These are phyloP conservation scores for Dendryphion nanum DNA, from an alignment of 2,329 filamentous ascomycete species.

Conservation along the genomic window DNA sequence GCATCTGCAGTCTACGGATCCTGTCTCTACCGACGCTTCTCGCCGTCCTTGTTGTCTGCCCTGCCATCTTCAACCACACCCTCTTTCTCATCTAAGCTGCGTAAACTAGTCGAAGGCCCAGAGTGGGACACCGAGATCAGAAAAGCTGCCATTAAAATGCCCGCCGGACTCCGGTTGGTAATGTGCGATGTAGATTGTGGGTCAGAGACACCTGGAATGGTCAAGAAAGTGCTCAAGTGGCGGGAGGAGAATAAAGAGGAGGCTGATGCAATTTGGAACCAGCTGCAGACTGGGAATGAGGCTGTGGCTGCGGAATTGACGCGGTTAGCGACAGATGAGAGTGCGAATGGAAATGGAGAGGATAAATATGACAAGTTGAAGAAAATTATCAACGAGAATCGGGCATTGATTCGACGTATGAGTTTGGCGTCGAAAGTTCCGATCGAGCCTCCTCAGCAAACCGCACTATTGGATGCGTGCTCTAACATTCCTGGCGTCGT, in stretches of 20 bases:
- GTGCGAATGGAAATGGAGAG: constrained; percentile 37
- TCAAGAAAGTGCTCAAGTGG: constrained; percentile 87
- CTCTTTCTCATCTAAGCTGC: constrained; percentile 66
- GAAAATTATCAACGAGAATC: constrained; percentile 51
- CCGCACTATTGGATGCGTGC: constrained; percentile 75
- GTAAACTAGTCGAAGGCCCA: constrained; percentile 60
- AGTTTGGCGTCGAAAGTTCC: constrained; percentile 71
- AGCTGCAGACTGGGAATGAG: constrained; percentile 73
- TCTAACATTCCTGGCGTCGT: constrained; percentile 72
- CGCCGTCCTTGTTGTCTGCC: constrained; percentile 66
- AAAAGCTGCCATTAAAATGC: constrained; percentile 69
- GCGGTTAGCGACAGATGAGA: constrained; percentile 44
- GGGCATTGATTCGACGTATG: constrained; percentile 71
- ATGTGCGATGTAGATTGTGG: constrained; percentile 98
- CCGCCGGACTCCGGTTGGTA: constrained; percentile 70
- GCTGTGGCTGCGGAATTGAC: constrained; percentile 65
- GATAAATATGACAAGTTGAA: constrained; percentile 52
- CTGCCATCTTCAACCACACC: constrained; percentile 66
- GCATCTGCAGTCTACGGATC: constrained; percentile 90
- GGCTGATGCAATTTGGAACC: constrained; percentile 71
- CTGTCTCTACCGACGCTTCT: constrained; percentile 90
- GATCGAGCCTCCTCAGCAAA: constrained; percentile 87
- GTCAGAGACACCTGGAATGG: constrained; percentile 91
- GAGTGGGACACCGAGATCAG: constrained; percentile 79
- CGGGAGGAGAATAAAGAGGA: constrained; percentile 61